Conservation (phyloP, 2,329 filamentous ascomycete genomes). For the Cladosporium sphaerospermum region DNA sequence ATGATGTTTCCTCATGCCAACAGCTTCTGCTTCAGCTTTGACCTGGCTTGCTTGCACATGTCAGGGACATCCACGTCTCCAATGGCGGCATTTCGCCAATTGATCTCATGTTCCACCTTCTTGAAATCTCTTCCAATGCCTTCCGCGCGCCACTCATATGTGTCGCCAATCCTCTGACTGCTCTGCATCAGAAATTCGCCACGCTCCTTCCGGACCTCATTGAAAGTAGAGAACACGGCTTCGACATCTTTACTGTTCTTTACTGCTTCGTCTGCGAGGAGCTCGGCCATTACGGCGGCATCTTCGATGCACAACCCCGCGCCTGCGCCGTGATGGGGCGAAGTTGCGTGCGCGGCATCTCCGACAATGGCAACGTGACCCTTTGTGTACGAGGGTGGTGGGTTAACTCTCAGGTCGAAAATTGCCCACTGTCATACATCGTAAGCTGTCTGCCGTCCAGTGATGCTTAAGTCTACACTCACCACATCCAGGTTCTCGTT, state of each 20-base stretch:
- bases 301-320: conserved; percentile 29
- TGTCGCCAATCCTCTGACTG: conserved; percentile 34
- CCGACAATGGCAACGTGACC: conserved; percentile 42
- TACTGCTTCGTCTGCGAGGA: conserved; percentile 20
- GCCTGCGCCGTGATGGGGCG: conserved; percentile 36
- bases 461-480: conserved; percentile 13
- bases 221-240: conserved; percentile 37
- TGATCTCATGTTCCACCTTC: conserved; percentile 21
- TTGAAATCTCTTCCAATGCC: conserved; percentile 17
- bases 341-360: conserved; percentile 52
- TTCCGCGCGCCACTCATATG: conserved; percentile 35
- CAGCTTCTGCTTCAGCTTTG: conserved; percentile 13
- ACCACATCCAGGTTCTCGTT: conserved; percentile 20
- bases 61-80: conserved; percentile 15
- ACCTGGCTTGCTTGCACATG: conserved; percentile 18
- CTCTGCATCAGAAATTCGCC: conserved; percentile 41
- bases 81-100: conserved; percentile 17
- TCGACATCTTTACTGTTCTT: conserved; percentile 18
- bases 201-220: conserved; percentile 33
- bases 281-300: conserved; percentile 22
- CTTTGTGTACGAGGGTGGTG: conserved; percentile 33
- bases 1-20: neutral
- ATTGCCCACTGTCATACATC: conserved; percentile 11
- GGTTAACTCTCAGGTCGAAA: conserved; percentile 15
- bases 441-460: conserved; percentile 1